Evolutionary conservation across 192 early-diverging fungal species (phyloP), one percentile per base, ranked within the genome.

Genomic region (Entomortierella lignicola): DNA sequence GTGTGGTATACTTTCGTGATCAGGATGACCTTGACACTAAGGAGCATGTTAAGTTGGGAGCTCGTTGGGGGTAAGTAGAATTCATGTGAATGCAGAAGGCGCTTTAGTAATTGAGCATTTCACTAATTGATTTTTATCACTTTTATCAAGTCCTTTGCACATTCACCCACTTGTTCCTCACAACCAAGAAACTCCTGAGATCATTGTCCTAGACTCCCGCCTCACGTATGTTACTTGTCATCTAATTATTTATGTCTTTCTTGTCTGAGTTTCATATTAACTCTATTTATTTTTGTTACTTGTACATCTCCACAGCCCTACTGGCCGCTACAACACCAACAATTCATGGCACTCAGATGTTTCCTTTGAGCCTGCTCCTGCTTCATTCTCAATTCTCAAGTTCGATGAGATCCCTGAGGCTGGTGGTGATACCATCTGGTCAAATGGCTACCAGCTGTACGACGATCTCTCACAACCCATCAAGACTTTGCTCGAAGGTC

Each of bases 1-100:
- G 88, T 25, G 90, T 93, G 17, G 90, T 92, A 12, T 91, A 89
- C 58, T 89, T 93, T 71, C 80, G 90, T 10, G 82, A 92, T 53
- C 92, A 93, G 77, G 88, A 91, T 54, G 75, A 70, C 43, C 48
- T 91, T 25, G 83, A 82, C 27, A 63, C 79, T 32, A 84, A 91
- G 44, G 84, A 88, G 71, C 85, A 85, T 57, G 67, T 83, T 47
- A 86, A 84, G 29, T 66, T 93, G 13, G 88, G 87, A 11, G 34
- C 60, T n/a, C 77, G 82, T 27, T 87, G 82, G 80, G 84, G 61
- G 60, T 62, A 62, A 50, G 60, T 20, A 7, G 30, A 54, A 54
- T 34, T 1, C 52, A 27, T 27, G n/a, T n/a, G n/a, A 25, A 27
- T 4, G 15, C 52, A 26, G 18, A 26, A 5, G 8, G 5, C 23